phyloP scores from a whole-genome alignment of 371 early-diverging fungal species.

The Capniomyces stellatus region DNA sequence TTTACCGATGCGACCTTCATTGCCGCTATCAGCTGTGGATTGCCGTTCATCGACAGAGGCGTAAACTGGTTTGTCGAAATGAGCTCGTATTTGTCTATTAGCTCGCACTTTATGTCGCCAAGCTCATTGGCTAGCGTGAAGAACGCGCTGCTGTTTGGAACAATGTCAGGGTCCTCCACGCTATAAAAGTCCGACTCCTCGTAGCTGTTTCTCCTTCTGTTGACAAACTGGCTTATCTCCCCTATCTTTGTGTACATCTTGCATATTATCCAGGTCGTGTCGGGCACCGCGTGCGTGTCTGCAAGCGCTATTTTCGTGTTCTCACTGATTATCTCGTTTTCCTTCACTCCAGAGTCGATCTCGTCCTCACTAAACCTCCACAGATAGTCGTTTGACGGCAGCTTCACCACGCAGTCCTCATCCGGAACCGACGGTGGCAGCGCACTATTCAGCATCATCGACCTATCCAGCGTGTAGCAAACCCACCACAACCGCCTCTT shows the following conservation, averaged over 20 bases:
- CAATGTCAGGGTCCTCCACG: constrained; percentile 14
- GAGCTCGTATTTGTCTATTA: constrained; percentile 3
- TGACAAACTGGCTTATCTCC: constrained; percentile 21
- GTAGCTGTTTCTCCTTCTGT: constrained; percentile 14
- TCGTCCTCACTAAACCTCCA: constrained; percentile 9
- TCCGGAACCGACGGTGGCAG: constrained; percentile 23
- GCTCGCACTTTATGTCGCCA: constrained; percentile 9
- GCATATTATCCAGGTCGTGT: constrained; percentile 4
- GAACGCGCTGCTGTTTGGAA: constrained; percentile 17
- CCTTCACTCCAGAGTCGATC: not conserved
- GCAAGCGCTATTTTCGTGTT: not conserved
- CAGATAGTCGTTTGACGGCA: constrained; percentile 21
- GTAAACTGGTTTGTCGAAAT: not conserved
- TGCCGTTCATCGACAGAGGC: not conserved
- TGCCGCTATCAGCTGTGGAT: not conserved
- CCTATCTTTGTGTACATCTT: constrained; percentile 4
- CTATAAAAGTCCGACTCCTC: constrained; percentile 5
- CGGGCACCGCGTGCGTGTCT: not conserved
- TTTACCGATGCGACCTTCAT: constrained; percentile 1
- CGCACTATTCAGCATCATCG: constrained; percentile 20
- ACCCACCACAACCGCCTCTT: constrained; percentile 24
- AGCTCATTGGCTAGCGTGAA: constrained; percentile 21
- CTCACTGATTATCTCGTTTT: not conserved
- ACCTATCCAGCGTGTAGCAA: constrained; percentile 20
- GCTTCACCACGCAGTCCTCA: constrained; percentile 21